These are phyloP conservation scores for Austroboletus eburneus DNA, from an alignment of 768 basidiomycete genomes.

Conservation along the genomic window DNA sequence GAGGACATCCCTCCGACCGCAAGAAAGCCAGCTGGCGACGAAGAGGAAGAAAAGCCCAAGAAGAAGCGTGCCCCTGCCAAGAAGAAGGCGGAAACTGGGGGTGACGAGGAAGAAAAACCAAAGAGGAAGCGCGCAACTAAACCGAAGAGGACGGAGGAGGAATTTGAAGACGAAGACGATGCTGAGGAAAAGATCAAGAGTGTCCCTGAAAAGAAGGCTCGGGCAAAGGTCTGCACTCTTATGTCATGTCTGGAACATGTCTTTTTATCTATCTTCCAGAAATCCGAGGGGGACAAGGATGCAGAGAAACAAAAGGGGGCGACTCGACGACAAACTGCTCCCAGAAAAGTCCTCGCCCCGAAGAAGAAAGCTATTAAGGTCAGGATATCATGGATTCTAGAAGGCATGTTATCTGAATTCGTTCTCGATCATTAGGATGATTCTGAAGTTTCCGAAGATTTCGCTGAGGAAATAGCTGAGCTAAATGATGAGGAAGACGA, in stretches of 20 bases:
- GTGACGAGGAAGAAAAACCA: slow-evolving; percentile 35
- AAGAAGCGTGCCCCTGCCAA: slow-evolving; percentile 40
- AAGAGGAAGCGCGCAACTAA: slow-evolving; percentile 33
- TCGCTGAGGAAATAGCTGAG: slow-evolving; percentile 40
- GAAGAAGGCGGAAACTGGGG: slow-evolving; percentile 33
- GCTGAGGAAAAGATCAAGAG: slow-evolving; percentile 29
- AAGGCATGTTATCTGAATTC: background rate
- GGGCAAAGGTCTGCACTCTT: slow-evolving; percentile 30
- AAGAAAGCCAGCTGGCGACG: slow-evolving; percentile 49
- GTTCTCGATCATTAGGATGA: slow-evolving; percentile 19
- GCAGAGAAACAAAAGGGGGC: slow-evolving; percentile 48
- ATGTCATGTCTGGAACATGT: slow-evolving; percentile 5
- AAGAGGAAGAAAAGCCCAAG: slow-evolving; percentile 55
- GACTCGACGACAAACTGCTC: slow-evolving; percentile 40
- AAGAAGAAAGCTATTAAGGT: slow-evolving; percentile 44
- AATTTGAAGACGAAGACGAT: slow-evolving; percentile 31
- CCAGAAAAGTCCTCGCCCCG: slow-evolving; percentile 41
- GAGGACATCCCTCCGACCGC: slow-evolving; percentile 81
- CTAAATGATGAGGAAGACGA: slow-evolving; percentile 49
- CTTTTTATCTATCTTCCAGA: slow-evolving; percentile 20
- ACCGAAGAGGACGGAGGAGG: slow-evolving; percentile 33
- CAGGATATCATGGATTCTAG: background rate
- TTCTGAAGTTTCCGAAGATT: slow-evolving; percentile 44
- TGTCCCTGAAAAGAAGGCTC: slow-evolving; percentile 33
- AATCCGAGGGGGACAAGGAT: slow-evolving; percentile 31